Conservation (phyloP, 345 rosid species). For the Citrus australasica region DNA sequence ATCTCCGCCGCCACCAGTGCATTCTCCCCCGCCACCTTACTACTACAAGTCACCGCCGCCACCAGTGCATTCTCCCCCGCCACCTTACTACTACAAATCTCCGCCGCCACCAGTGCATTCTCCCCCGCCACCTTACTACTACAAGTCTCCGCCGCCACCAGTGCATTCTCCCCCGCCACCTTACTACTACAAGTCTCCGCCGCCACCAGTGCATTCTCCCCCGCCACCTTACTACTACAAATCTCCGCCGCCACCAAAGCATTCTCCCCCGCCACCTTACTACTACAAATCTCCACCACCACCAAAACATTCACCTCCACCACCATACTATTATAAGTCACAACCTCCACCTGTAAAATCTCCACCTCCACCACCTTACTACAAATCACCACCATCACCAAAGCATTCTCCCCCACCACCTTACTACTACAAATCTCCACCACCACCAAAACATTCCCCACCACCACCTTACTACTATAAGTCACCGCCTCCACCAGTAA, state of each 20-base stretch:
- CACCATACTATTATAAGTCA: background rate
- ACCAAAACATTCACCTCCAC: background rate
- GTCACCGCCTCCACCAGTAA: background rate
- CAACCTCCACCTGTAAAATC: background rate
- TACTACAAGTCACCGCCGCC: constrained; percentile 1
- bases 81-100: background rate
- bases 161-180: too few relatives aligned
- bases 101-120: background rate
- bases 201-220: background rate
- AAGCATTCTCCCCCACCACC: too few relatives aligned
- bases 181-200: fast-evolving
- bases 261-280: background rate
- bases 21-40: background rate
- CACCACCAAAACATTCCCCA: background rate
- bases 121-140: too few relatives aligned
- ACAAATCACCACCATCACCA: background rate
- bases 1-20: background rate
- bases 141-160: too few relatives aligned
- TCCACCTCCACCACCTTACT: constrained; percentile 13
- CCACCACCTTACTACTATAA: background rate
- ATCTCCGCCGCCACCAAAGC: background rate
- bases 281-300: background rate
- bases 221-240: background rate
- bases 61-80: background rate
- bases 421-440: too few relatives aligned